Evolutionary conservation across 768 basidiomycete genomes (phyloP).

Genomic region (Lactarius hatsudake): DNA sequence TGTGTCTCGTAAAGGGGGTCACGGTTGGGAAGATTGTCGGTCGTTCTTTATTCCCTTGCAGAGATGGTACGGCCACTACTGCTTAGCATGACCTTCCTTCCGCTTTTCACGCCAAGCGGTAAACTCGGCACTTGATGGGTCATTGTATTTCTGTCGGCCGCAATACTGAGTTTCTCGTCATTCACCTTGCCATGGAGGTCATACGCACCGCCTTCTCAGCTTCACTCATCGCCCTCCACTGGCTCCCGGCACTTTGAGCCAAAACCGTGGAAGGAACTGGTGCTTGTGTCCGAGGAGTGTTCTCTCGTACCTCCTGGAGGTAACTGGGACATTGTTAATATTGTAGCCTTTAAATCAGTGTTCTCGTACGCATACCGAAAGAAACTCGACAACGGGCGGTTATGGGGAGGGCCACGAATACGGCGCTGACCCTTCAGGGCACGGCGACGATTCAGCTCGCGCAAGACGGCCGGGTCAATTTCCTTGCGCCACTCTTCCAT

Average conservation of each 20-base stretch:
- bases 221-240: conserved; percentile 21
- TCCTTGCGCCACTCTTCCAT: conserved; percentile 13
- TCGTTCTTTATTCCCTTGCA: neutral
- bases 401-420: neutral
- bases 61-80: neutral
- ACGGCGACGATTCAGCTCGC: conserved; percentile 21
- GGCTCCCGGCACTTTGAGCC: neutral
- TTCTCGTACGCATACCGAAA: conserved; percentile 7
- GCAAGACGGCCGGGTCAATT: conserved; percentile 10
- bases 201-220: conserved; percentile 28
- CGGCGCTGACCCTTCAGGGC: neutral
- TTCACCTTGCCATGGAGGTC: neutral
- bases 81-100: neutral
- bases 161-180: neutral
- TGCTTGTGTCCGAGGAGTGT: conserved; percentile 5
- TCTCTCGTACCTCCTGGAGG: neutral
- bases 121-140: neutral
- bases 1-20: neutral
- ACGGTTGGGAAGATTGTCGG: neutral
- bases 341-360: neutral
- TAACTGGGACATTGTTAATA: conserved; percentile 4
- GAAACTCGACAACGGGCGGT: neutral
- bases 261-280: neutral
- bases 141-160: conserved; percentile 10
- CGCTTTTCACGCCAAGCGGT: conserved; percentile 15